These are phyloP conservation scores for Penicillium subrubescens DNA, from an alignment of 495 filamentous ascomycete genomes.

Conservation along the genomic window DNA sequence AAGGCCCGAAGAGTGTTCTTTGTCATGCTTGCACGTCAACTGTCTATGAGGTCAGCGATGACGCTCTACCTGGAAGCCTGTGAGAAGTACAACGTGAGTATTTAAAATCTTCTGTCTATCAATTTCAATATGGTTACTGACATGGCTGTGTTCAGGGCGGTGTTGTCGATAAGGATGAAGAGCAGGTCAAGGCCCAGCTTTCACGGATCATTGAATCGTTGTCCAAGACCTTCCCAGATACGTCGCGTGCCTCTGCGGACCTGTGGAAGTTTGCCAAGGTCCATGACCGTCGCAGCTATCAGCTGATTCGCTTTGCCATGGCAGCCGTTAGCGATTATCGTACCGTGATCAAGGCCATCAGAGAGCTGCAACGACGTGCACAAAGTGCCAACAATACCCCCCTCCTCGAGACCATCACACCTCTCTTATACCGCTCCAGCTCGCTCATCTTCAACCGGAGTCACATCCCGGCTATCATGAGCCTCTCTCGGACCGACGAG, in stretches of 20 bases:
- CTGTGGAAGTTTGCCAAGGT: constrained; percentile 88
- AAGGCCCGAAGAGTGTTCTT: constrained; percentile 87
- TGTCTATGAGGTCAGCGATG: constrained; percentile 67
- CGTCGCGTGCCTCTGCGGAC: constrained; percentile 64
- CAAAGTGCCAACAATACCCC: constrained; percentile 61
- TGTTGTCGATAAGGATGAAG: constrained; percentile 71
- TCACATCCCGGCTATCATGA: constrained; percentile 87
- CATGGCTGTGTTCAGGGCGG: constrained; percentile 58
- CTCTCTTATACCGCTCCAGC: constrained; percentile 81
- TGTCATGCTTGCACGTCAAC: constrained; percentile 76
- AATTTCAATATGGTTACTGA: constrained; percentile 29
- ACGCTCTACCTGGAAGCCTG: constrained; percentile 74
- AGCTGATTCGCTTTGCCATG: constrained; percentile 83
- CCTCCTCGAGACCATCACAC: constrained; percentile 75
- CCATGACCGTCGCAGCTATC: constrained; percentile 89
- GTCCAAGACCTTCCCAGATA: constrained; percentile 73
- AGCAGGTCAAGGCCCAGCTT: constrained; percentile 67
- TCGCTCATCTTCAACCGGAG: constrained; percentile 90
- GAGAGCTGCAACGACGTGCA: constrained; percentile 82
- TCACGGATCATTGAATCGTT: constrained; percentile 67
- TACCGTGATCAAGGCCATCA: constrained; percentile 84
- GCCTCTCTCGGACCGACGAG: constrained; percentile 79
- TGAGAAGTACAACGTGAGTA: constrained; percentile 74
- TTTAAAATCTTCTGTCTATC: background rate
- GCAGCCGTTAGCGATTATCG: constrained; percentile 88